phyloP scores from a whole-genome alignment of 192 early-diverging fungal genomes.

The Mortierella hygrophila region DNA sequence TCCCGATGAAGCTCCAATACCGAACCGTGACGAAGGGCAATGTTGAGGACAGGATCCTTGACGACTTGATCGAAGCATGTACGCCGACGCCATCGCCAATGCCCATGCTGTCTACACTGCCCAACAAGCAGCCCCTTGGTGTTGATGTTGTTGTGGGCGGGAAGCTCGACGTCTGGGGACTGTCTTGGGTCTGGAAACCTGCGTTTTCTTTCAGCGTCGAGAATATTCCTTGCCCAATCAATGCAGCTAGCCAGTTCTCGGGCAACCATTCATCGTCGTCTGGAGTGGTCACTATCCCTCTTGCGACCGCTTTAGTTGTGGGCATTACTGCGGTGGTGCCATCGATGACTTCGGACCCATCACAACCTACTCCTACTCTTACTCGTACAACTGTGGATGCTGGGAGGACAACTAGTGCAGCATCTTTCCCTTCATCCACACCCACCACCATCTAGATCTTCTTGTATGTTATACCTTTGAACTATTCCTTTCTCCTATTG shows the following conservation, averaged over 20 bases:
- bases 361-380: not conserved
- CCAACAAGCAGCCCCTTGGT: not conserved
- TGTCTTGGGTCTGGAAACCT: conserved; percentile 49
- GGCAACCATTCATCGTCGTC: not conserved
- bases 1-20: conserved; percentile 42
- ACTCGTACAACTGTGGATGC: not conserved
- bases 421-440: not conserved
- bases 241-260: not conserved
- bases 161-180: conserved; percentile 34
- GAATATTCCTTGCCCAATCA: conserved; percentile 34
- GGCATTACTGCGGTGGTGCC: not conserved
- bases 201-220: conserved; percentile 17
- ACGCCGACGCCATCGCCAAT: not conserved
- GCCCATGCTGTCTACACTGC: not conserved
- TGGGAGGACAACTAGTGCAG: not conserved
- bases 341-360: not conserved
- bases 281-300: not conserved
- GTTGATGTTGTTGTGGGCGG: conserved; percentile 24
- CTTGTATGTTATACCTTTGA: not conserved
- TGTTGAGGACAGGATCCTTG: not conserved
- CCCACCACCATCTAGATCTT: not conserved
- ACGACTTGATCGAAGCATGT: conserved; percentile 22
- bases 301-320: conserved; percentile 8
- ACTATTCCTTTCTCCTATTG: not conserved
- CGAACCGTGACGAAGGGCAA: not conserved